Conservation (phyloP, 2,329 filamentous ascomycete genomes). For the Colletotrichum sp. region DNA sequence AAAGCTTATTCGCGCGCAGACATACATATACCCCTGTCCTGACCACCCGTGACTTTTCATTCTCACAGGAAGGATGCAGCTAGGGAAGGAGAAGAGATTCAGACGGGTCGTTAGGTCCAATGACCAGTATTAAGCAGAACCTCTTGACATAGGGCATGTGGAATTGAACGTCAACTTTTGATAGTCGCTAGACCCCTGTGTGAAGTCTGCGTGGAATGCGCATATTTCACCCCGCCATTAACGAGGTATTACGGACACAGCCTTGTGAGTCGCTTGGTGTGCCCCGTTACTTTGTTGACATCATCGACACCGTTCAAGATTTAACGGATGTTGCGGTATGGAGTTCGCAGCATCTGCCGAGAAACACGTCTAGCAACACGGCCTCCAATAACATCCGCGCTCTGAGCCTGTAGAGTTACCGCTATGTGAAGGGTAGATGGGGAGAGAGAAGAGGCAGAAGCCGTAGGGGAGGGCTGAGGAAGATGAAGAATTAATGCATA, state of each 20-base stretch:
- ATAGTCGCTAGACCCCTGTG: not conserved
- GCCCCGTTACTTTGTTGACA: not conserved
- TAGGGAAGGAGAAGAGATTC: not conserved
- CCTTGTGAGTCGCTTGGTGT: not conserved
- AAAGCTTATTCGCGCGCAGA: not conserved
- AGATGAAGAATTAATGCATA: not conserved
- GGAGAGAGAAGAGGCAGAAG: not conserved
- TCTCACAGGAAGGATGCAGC: not conserved
- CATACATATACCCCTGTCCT: not conserved
- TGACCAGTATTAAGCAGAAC: not conserved
- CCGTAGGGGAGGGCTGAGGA: not conserved
- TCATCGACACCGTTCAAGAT: not conserved
- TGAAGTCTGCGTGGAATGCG: not conserved
- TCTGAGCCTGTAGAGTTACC: not conserved
- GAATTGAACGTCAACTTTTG: not conserved
- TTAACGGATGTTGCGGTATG: not conserved
- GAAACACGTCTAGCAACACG: not conserved
- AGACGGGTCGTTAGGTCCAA: not conserved
- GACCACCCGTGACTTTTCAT: constrained; percentile 7
- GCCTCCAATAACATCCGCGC: not conserved
- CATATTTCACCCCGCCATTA: not conserved
- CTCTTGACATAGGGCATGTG: not conserved
- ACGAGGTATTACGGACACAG: not conserved
- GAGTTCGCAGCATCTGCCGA: not conserved
- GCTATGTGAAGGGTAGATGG: not conserved